Evolutionary conservation across 2,329 filamentous ascomycete genomes (phyloP).

Genomic region (Diaporthe sp.): DNA sequence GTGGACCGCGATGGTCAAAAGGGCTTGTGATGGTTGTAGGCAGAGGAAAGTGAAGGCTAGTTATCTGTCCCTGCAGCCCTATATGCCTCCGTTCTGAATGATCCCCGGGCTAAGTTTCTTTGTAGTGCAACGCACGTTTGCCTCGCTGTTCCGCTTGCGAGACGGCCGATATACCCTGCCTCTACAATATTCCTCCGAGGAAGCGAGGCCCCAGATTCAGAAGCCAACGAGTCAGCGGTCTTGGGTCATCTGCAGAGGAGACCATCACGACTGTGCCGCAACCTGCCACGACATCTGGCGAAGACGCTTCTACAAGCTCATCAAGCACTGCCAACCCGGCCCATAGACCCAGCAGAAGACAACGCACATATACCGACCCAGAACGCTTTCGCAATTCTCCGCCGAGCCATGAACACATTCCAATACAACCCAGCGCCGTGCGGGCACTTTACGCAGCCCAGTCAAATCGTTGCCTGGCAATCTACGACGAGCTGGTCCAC

Average conservation of each 20-base stretch:
- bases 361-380: background rate
- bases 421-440: background rate
- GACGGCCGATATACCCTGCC: constrained; percentile 4
- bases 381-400: too few species aligned
- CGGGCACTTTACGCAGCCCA: background rate
- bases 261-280: background rate
- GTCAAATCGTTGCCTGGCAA: background rate
- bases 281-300: background rate
- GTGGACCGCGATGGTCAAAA: background rate
- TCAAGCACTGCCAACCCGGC: background rate
- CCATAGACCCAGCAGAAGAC: background rate
- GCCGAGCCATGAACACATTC: background rate
- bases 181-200: background rate
- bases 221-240: background rate
- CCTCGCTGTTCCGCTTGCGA: constrained; percentile 16
- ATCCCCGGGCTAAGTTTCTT: background rate
- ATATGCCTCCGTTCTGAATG: background rate
- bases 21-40: constrained; percentile 7
- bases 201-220: constrained; percentile 15
- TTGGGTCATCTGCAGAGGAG: background rate
- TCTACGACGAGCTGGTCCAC: background rate
- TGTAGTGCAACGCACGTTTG: background rate
- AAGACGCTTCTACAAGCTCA: background rate
- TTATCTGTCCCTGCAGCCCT: background rate
- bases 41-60: constrained; percentile 21